A percentile compares a stretch with the other conserved stretches of the same genome.
Evolutionary conservation across 2,329 filamentous ascomycete genomes (phyloP).

Genomic region (Ophiostoma triangulosporum): DNA sequence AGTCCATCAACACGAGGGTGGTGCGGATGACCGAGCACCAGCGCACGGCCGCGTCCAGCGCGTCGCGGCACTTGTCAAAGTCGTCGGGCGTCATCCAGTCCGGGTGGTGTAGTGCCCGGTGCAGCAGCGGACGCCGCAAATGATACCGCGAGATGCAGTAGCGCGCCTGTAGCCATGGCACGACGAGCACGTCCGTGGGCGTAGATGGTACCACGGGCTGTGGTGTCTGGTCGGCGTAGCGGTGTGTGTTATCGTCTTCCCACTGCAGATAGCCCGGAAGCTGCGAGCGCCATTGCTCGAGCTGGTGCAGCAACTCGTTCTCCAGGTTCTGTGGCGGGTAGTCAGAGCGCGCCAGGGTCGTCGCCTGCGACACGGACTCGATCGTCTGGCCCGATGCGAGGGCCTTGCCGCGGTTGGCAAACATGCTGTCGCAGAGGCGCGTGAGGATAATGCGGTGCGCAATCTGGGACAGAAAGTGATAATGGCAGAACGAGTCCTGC

Average conservation of each 20-base stretch:
- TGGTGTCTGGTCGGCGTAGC: neutral
- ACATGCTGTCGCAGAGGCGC: constrained; percentile 33
- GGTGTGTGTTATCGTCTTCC: constrained; percentile 10
- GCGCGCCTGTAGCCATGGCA: constrained; percentile 14
- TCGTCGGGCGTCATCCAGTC: constrained; percentile 12
- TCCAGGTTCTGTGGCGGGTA: constrained; percentile 35
- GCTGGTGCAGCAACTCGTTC: constrained; percentile 38
- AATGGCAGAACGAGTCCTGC: constrained; percentile 38
- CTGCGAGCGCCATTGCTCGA: constrained; percentile 40
- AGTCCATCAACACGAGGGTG: constrained; percentile 7
- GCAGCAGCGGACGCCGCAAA: constrained; percentile 13
- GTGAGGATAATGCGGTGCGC: constrained; percentile 42
- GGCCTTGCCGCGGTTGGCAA: constrained; percentile 13
- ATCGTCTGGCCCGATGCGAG: constrained; percentile 7
- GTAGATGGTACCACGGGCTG: neutral
- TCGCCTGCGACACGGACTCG: constrained; percentile 3
- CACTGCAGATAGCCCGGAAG: constrained; percentile 23
- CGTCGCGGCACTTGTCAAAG: constrained; percentile 14
- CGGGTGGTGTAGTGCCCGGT: constrained; percentile 14
- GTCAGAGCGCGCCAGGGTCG: constrained; percentile 15
- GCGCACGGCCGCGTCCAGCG: constrained; percentile 8
- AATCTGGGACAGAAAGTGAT: constrained; percentile 42
- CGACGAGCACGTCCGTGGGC: constrained; percentile 10
- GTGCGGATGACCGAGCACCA: constrained; percentile 12
- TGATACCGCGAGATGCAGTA: constrained; percentile 15